These are phyloP conservation scores for Limtongia smithiae DNA, from an alignment of 805 yeast species.

Conservation along the genomic window DNA sequence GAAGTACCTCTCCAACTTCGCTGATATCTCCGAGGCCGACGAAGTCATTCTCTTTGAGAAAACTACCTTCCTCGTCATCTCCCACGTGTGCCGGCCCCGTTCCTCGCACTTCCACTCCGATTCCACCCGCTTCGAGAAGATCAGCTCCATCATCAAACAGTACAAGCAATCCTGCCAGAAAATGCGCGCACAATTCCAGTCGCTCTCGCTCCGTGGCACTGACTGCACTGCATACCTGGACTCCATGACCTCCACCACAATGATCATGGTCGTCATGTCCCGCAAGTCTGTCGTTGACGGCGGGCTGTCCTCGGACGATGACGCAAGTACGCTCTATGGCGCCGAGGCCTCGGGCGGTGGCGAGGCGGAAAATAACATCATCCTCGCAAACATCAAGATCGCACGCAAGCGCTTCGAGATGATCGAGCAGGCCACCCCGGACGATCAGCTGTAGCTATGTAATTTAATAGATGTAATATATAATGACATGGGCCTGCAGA, in stretches of 20 bases:
- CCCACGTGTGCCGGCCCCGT: slow-evolving; percentile 40
- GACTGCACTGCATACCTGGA: slow-evolving; percentile 42
- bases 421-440: slow-evolving; percentile 34
- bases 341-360: slow-evolving; percentile 27
- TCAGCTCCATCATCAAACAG: slow-evolving; percentile 88
- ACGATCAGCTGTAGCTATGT: background rate
- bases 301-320: background rate
- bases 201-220: slow-evolving; percentile 62
- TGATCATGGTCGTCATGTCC: slow-evolving; percentile 45
- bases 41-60: slow-evolving; percentile 90
- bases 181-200: slow-evolving; percentile 77
- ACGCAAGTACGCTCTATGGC: slow-evolving; percentile 1
- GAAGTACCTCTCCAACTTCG: slow-evolving; percentile 67
- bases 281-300: slow-evolving; percentile 22
- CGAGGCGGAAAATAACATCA: slow-evolving; percentile 35
- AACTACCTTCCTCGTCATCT: slow-evolving; percentile 82
- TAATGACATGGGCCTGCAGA: too few species aligned
- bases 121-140: slow-evolving; percentile 91
- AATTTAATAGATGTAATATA: too few species aligned
- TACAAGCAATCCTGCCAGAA: slow-evolving; percentile 90
- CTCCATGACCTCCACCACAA: slow-evolving; percentile 43
- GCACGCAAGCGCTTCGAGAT: slow-evolving; percentile 41
- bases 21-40: slow-evolving; percentile 71
- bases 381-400: slow-evolving; percentile 40
- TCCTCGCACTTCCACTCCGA: slow-evolving; percentile 46